Evolutionary conservation across 805 yeast species (phyloP), one percentile per base, ranked within the genome.

Genomic region (Cyberlindnera xylosilytica): DNA sequence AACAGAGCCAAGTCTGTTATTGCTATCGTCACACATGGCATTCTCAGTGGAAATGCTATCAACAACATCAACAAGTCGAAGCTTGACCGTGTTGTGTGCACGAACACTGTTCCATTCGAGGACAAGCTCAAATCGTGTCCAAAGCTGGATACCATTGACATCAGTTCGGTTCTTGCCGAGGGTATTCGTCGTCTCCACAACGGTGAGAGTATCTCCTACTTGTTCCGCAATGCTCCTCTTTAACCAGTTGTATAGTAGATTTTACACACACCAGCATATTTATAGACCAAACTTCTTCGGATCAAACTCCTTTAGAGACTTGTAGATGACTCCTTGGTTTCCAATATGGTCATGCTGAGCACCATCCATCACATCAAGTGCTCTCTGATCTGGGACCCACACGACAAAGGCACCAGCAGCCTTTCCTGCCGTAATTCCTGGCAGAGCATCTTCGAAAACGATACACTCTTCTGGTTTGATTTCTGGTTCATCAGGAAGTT

Each of bases 371-470:
- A 76, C 74, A 16, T 70, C 66, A 26, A 76, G 56, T 0, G 95
- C 95, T 44, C 85, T 78, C 20, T 73, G 72, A 62, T 91, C 91
- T 9, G 99, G 98, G 12, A 90, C 84, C 99, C 98, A 93, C 36
- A 91, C 74, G n/a, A 91, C 96, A 41, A 72, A 73, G 12, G 87
- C 85, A 10, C 89, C 90, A 27, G 96, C 88, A 15, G 85, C 81
- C 42, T 74, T 75, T 12, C 96, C 99, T 4, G 96, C 83, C 15
- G 69, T 58, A 18, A 91, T 91, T 3, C 99, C 99, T 1, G 96
- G 90, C 34, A 89, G 70, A 3, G 97, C 98, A 64, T 93, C 99
- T 68, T 93, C 99, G 63, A 93, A 93, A 2, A 93, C 84, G 24
- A 93, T 62, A 55, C 95, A 86, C 56, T 93, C 96, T 24, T 78